Conservation (phyloP, 768 basidiomycete species). For the Mycena maculata region DNA sequence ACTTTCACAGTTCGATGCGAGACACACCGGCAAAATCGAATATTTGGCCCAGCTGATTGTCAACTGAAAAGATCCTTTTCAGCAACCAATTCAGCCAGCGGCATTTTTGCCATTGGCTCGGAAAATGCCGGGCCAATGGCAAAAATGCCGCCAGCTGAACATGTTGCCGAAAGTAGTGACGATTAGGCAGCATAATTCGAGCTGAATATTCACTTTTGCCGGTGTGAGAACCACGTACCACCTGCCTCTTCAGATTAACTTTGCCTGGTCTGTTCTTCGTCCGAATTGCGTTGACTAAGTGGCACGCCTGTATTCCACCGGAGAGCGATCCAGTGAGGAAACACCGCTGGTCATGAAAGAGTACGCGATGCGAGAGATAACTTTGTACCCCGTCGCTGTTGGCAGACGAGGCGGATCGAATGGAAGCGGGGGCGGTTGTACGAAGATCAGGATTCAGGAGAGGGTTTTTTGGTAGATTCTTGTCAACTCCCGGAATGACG, state of each 20-base stretch:
- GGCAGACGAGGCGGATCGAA: not conserved
- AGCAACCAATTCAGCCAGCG: too few species aligned
- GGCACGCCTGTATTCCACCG: slow-evolving; percentile 1
- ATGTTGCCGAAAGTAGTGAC: too few species aligned
- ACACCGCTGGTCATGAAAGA: slow-evolving; percentile 9
- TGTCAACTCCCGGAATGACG: not conserved
- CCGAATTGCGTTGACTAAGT: not conserved
- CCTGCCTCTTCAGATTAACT: not conserved
- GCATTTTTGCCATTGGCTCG: too few species aligned
- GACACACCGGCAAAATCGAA: too few species aligned
- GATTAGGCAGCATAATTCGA: too few species aligned
- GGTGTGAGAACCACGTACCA: too few species aligned
- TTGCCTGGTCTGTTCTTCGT: not conserved
- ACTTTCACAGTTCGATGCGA: too few species aligned
- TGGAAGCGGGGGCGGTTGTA: not conserved
- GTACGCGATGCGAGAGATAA: not conserved
- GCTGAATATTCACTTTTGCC: too few species aligned
- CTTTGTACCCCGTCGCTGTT: not conserved
- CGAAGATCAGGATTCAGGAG: not conserved
- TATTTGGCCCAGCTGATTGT: too few species aligned
- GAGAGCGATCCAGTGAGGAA: not conserved
- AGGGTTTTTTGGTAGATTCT: not conserved
- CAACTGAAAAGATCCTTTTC: too few species aligned
- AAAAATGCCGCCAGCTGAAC: too few species aligned
- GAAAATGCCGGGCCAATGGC: too few species aligned